Percentiles rank a stretch among this genome's conserved stretches.
Conservation (phyloP, 805 yeast genomes). For the Schizosaccharomyces lindneri region DNA sequence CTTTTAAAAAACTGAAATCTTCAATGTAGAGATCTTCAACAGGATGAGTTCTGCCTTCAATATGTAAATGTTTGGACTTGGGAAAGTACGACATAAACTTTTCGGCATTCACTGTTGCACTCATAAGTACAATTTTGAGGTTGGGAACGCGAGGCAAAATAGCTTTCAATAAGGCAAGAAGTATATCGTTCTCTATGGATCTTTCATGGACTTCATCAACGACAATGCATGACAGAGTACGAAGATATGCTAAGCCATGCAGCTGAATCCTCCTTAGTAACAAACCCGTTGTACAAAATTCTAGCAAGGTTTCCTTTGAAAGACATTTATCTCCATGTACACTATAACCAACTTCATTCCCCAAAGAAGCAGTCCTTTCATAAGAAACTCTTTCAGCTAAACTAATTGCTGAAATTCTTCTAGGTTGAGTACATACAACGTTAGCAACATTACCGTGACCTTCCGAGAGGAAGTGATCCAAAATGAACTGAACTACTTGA, state of each 20-base stretch:
- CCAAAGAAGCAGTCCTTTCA: constrained; percentile 42
- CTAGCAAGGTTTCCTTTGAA: constrained; percentile 35
- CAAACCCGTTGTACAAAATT: constrained; percentile 84
- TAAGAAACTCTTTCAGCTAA: constrained; percentile 77
- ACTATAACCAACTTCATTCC: constrained; percentile 64
- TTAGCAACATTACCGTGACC: constrained; percentile 29
- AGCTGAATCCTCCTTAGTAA: constrained; percentile 57
- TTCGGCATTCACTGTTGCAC: constrained; percentile 67
- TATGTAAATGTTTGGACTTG: constrained; percentile 37
- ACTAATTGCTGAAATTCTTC: constrained; percentile 87
- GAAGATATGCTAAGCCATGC: constrained; percentile 27
- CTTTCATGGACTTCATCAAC: constrained; percentile 95
- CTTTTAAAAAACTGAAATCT: constrained; percentile 11
- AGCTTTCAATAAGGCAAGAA: constrained; percentile 56
- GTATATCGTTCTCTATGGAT: constrained; percentile 69
- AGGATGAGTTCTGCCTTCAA: constrained; percentile 85
- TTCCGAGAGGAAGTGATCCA: constrained; percentile 33
- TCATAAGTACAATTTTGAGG: constrained; percentile 44
- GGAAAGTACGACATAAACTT: constrained; percentile 42
- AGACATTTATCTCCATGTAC: constrained; percentile 76
- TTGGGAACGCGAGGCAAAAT: constrained; percentile 27
- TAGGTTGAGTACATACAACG: constrained; percentile 73
- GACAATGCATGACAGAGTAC: constrained; percentile 39
- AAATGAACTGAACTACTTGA: constrained; percentile 69
- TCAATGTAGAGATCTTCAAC: constrained; percentile 56